These are phyloP conservation scores for Poa annua DNA, from an alignment of 176 grass and related monocot species.

Conservation along the genomic window DNA sequence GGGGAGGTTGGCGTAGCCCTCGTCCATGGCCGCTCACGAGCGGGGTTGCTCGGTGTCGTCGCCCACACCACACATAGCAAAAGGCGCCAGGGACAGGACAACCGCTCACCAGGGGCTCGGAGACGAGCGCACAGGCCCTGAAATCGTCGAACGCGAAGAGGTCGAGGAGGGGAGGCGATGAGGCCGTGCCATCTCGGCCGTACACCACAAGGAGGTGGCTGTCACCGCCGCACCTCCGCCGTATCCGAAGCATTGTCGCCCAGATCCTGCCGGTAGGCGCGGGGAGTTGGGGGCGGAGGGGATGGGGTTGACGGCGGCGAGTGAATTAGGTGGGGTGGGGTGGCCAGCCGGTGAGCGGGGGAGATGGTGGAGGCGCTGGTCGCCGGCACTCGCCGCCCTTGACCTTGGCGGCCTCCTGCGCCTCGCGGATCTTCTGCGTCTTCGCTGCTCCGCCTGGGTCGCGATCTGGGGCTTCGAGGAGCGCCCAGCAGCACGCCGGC, in stretches of 20 bases:
- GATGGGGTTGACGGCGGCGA: too few species aligned
- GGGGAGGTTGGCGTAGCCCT: conserved; percentile 84
- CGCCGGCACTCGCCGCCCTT: conserved; percentile 25
- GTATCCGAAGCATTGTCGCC: conserved; percentile 44
- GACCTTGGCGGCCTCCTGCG: conserved; percentile 57
- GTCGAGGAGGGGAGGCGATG: conserved; percentile 63
- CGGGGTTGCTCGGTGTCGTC: conserved; percentile 9
- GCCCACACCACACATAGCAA: not conserved
- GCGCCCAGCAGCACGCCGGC: conserved; percentile 66
- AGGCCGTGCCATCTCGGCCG: conserved; percentile 45
- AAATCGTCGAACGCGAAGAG: conserved; percentile 65
- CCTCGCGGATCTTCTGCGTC: conserved; percentile 85
- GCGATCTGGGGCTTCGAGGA: conserved; percentile 89
- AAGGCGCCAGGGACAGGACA: not conserved
- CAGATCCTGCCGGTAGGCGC: too few species aligned
- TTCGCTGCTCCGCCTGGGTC: conserved; percentile 60
- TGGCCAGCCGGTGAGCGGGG: too few species aligned
- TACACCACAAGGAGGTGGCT: conserved; percentile 47
- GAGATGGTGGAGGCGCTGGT: too few species aligned
- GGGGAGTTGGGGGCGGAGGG: too few species aligned
- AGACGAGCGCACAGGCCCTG: conserved; percentile 56
- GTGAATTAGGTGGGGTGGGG: too few species aligned
- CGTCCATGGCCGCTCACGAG: conserved; percentile 55
- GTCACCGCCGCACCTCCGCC: conserved; percentile 40
- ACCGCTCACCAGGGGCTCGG: conserved; percentile 57